Evolutionary conservation across 805 yeast genomes (phyloP).

Genomic region (Hanseniaspora mollemarum): DNA sequence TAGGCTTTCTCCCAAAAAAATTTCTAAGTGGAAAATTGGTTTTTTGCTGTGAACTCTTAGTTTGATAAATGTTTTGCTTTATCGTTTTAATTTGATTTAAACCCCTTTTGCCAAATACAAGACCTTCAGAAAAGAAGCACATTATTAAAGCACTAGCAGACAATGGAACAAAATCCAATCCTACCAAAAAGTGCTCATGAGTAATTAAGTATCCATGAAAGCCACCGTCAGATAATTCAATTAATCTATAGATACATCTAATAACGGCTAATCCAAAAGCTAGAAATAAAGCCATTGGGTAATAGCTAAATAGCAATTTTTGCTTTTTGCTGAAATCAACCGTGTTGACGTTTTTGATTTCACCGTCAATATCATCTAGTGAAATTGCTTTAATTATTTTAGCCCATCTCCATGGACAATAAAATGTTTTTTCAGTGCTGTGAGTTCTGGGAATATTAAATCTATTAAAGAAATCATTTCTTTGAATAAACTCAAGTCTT

Average conservation of each 20-base stretch:
- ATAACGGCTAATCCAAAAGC: conserved; percentile 46
- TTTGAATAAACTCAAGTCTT: conserved; percentile 22
- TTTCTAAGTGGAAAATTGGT: too few relatives aligned
- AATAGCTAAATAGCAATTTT: conserved; percentile 22
- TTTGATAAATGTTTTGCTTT: too few relatives aligned
- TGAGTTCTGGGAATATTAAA: neutral
- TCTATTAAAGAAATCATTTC: conserved; percentile 2
- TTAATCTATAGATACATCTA: conserved; percentile 62
- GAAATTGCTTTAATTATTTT: conserved; percentile 3
- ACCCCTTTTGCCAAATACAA: conserved; percentile 29
- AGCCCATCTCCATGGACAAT: conserved; percentile 13
- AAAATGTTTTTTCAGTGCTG: neutral
- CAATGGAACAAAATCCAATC: conserved; percentile 54
- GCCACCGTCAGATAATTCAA: conserved; percentile 57
- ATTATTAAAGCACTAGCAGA: conserved; percentile 34
- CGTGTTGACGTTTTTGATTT: conserved; percentile 24
- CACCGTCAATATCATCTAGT: neutral
- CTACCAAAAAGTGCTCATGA: conserved; percentile 48
- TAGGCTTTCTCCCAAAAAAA: too few relatives aligned
- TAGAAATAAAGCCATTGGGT: conserved; percentile 37
- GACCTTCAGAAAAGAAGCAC: conserved; percentile 54
- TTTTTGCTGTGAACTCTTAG: too few relatives aligned
- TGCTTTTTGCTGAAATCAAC: neutral
- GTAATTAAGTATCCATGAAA: conserved; percentile 57
- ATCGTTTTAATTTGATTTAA: too few relatives aligned